Conservation (phyloP, 768 basidiomycete species). For the Hygrophorus russula region DNA sequence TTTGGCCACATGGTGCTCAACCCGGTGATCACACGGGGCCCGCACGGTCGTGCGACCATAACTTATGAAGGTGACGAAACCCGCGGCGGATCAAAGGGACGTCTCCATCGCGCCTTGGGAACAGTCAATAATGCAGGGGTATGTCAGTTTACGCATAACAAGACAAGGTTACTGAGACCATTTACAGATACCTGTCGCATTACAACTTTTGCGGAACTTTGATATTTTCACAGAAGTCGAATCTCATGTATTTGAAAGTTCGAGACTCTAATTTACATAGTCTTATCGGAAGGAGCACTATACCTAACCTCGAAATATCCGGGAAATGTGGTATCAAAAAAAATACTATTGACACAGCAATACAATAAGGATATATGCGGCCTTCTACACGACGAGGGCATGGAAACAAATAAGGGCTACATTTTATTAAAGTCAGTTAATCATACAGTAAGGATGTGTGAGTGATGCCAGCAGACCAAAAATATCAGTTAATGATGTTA, state of each 20-base stretch:
- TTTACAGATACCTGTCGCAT: slow-evolving; percentile 36
- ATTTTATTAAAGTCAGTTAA: neutral
- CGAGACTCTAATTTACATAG: neutral
- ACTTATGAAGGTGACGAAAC: slow-evolving; percentile 66
- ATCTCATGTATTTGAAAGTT: slow-evolving; percentile 14
- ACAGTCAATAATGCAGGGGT: slow-evolving; percentile 40
- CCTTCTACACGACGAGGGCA: neutral
- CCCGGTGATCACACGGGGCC: slow-evolving; percentile 32
- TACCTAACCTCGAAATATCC: too few relatives aligned
- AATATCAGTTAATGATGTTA: slow-evolving; percentile 12
- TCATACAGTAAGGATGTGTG: neutral
- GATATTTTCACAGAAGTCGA: slow-evolving; percentile 50
- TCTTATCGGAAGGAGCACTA: neutral
- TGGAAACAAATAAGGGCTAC: neutral
- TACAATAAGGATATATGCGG: too few relatives aligned
- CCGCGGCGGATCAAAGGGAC: slow-evolving; percentile 46
- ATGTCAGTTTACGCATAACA: slow-evolving; percentile 12
- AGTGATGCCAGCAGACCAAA: too few relatives aligned
- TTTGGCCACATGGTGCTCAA: slow-evolving; percentile 57
- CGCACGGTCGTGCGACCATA: slow-evolving; percentile 35
- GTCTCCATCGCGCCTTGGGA: slow-evolving; percentile 46
- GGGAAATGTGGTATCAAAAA: too few relatives aligned
- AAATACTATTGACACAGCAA: neutral
- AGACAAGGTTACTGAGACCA: neutral
- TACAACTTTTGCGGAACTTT: slow-evolving; percentile 50